Conservation (phyloP, 306 rosid genomes). For the Potentilla sterilis region DNA sequence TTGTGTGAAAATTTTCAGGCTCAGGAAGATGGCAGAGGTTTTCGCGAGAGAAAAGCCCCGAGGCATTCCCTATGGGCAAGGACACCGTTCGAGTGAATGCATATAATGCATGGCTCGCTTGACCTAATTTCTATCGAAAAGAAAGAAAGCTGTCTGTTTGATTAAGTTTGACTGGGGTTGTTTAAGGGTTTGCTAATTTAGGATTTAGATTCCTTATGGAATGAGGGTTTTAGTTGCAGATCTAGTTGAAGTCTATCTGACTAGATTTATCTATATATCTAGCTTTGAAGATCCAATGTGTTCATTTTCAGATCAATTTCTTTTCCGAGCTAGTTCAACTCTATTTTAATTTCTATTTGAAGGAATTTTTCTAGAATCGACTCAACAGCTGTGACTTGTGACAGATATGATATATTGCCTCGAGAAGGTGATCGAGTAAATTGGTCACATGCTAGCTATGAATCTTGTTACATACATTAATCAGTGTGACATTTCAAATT, state of each 20-base stretch:
- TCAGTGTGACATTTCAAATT: slow-evolving; percentile 1
- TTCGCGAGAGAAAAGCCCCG: slow-evolving; percentile 45
- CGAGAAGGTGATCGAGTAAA: background rate
- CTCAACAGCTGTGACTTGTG: background rate
- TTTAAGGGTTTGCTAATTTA: slow-evolving; percentile 31
- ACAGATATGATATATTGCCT: slow-evolving; percentile 13
- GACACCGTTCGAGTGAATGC: slow-evolving; percentile 46
- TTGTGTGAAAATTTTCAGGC: slow-evolving; percentile 36
- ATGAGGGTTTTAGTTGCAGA: slow-evolving; percentile 29
- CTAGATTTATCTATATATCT: background rate
- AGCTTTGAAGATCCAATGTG: slow-evolving; percentile 12
- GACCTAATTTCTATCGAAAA: slow-evolving; percentile 22
- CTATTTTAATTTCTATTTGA: background rate
- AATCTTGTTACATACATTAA: slow-evolving; percentile 2
- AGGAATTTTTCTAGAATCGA: no score
- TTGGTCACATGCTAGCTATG: slow-evolving; percentile 14
- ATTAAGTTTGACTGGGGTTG: background rate
- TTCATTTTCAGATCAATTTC: background rate
- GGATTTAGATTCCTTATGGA: slow-evolving; percentile 48
- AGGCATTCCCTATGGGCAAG: slow-evolving; percentile 44
- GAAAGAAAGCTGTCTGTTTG: slow-evolving; percentile 5
- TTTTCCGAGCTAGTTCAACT: background rate
- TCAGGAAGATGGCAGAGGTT: slow-evolving; percentile 48
- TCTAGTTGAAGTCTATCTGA: slow-evolving; percentile 21
- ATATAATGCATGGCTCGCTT: background rate